Evolutionary conservation across 2,329 filamentous ascomycete species (phyloP).

Genomic region (Ilyonectria robusta): DNA sequence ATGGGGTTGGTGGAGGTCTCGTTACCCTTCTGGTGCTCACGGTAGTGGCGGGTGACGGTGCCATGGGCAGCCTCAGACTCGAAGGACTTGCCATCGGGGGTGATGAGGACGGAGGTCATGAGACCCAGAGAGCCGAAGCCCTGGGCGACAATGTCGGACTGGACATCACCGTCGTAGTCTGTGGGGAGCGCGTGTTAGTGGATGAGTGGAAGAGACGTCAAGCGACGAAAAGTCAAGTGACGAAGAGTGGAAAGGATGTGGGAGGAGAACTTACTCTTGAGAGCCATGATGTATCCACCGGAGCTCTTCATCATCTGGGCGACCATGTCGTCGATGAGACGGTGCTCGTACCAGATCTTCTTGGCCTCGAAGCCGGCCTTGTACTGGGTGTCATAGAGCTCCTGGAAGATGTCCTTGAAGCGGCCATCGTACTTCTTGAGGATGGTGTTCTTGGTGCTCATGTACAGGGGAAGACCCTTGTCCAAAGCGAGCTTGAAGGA

Average conservation of each 20-base stretch:
- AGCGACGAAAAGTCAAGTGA: slow-evolving; percentile 14
- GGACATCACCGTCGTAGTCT: slow-evolving; percentile 99
- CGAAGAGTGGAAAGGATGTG: background rate
- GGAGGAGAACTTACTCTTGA: slow-evolving; percentile 83
- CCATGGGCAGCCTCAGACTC: slow-evolving; percentile 98
- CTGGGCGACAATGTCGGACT: slow-evolving; percentile 98
- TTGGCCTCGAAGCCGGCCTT: slow-evolving; percentile 90
- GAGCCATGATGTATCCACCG: slow-evolving; percentile 95
- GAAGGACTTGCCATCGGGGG: slow-evolving; percentile 95
- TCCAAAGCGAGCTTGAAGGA: slow-evolving; percentile 95
- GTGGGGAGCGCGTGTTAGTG: slow-evolving; percentile 55
- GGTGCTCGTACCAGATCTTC: slow-evolving; percentile 99
- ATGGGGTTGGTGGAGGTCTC: slow-evolving; percentile 99
- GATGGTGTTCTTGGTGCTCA: slow-evolving; percentile 99
- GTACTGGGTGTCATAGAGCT: slow-evolving; percentile 91
- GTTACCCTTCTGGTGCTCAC: slow-evolving; percentile 97
- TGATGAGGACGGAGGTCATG: slow-evolving; percentile 98
- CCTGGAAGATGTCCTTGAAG: slow-evolving; percentile 99
- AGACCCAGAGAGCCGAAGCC: slow-evolving; percentile 98
- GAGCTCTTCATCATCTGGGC: slow-evolving; percentile 99
- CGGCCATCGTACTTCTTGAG: slow-evolving; percentile 98
- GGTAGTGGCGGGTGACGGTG: slow-evolving; percentile 98
- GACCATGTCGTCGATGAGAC: slow-evolving; percentile 99
- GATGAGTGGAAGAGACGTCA: background rate
- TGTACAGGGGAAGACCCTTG: slow-evolving; percentile 94